phyloP scores from a whole-genome alignment of 2,329 filamentous ascomycete species.

The Cladosporium sp. region DNA sequence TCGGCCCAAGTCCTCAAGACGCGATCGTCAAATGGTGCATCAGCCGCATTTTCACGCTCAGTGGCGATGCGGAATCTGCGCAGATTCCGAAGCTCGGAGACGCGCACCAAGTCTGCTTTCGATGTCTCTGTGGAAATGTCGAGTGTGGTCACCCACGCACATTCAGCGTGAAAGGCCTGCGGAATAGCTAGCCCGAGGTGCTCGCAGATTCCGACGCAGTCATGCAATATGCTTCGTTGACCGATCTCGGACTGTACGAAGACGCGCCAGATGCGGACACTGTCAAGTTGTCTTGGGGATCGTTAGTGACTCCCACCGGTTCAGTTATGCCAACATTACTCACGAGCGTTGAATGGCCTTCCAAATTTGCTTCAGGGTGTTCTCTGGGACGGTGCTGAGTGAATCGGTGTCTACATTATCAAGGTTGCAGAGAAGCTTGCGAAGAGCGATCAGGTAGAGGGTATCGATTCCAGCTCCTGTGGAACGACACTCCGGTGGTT shows the following conservation, averaged over 20 bases:
- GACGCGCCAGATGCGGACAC: conserved; percentile 15
- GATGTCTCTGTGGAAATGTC: background rate
- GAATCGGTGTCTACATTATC: conserved; percentile 20
- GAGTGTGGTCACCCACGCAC: conserved; percentile 28
- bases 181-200: background rate
- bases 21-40: conserved; percentile 22
- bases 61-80: conserved; percentile 22
- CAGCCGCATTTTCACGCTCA: background rate
- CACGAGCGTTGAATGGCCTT: conserved; percentile 18
- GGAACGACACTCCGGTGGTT: background rate
- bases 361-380: conserved; percentile 23
- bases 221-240: background rate
- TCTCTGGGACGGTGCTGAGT: conserved; percentile 21
- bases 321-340: background rate
- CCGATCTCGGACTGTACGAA: conserved; percentile 18
- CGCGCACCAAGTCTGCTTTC: conserved; percentile 14
- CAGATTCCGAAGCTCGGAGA: conserved; percentile 22
- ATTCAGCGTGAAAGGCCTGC: background rate
- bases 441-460: conserved; percentile 21
- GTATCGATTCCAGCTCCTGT: conserved; percentile 12
- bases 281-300: conserved; percentile 11
- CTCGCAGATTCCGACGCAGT: background rate
- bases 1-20: conserved; percentile 27
- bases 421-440: conserved; percentile 22
- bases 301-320: background rate